phyloP scores from a whole-genome alignment of 192 early-diverging fungal species.

The Oehlia diaphana region DNA sequence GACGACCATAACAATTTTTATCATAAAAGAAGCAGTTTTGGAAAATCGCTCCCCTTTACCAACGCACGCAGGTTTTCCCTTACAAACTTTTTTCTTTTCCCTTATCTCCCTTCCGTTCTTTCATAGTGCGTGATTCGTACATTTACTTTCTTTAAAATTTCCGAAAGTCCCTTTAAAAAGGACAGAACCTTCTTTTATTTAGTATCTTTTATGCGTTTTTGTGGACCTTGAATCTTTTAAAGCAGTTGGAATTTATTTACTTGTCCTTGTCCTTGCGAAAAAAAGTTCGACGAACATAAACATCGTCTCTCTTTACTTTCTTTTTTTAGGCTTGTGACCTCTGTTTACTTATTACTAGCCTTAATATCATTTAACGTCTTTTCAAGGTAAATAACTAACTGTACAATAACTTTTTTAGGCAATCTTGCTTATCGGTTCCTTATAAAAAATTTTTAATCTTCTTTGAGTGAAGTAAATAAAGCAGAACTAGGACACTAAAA shows the following conservation, averaged over 20 bases:
- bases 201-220: slow-evolving; percentile 22
- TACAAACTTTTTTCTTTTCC: slow-evolving; percentile 10
- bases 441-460: too few species aligned
- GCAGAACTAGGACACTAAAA: too few species aligned
- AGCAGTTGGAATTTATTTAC: neutral
- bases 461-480: too few species aligned
- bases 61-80: slow-evolving; percentile 21
- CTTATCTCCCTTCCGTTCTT: slow-evolving; percentile 14
- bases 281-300: slow-evolving; percentile 12
- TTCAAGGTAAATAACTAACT: neutral
- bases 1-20: slow-evolving; percentile 15
- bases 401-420: neutral
- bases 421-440: neutral
- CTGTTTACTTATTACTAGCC: neutral
- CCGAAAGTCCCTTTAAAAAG: slow-evolving; percentile 23
- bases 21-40: slow-evolving; percentile 9
- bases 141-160: slow-evolving; percentile 7
- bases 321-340: slow-evolving; percentile 2
- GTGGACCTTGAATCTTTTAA: slow-evolving; percentile 12
- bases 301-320: neutral
- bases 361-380: neutral
- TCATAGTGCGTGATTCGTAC: slow-evolving; percentile 16
- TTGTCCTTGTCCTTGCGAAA: neutral
- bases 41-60: slow-evolving; percentile 7
- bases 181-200: slow-evolving; percentile 20